phyloP scores from a whole-genome alignment of 176 grass and related monocot species.

The Olyra latifolia region DNA sequence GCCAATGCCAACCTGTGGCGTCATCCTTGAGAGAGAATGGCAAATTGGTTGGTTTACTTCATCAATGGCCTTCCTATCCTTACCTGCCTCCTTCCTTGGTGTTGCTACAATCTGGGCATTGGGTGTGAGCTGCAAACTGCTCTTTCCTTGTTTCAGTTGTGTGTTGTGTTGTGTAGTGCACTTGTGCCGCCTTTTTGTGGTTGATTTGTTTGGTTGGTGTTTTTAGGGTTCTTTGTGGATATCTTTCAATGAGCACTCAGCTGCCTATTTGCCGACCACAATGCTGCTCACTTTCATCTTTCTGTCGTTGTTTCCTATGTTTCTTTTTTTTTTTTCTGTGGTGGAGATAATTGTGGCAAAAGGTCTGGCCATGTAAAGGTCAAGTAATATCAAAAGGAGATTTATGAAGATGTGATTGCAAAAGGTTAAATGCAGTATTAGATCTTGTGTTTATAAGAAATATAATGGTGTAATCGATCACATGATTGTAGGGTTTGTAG shows the following conservation, averaged over 20 bases:
- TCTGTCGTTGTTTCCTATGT: background rate
- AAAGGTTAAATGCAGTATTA: background rate
- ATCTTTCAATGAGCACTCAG: background rate
- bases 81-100: background rate
- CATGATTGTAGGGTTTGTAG: too few species aligned
- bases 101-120: background rate
- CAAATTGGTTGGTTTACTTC: constrained; percentile 24
- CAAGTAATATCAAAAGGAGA: background rate
- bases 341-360: constrained; percentile 1
- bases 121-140: constrained; percentile 1
- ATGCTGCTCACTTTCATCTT: background rate
- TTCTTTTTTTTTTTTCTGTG: background rate
- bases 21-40: constrained; percentile 7
- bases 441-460: background rate
- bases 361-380: background rate
- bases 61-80: background rate
- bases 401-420: background rate
- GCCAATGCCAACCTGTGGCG: constrained; percentile 46
- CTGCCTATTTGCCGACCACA: background rate
- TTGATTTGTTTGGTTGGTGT: background rate
- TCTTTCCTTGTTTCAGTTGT: background rate
- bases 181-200: background rate
- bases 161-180: background rate
- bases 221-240: background rate
- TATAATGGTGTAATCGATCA: too few species aligned